phyloP scores from a whole-genome alignment of 805 yeast genomes.

The Starmerella davenportii region DNA sequence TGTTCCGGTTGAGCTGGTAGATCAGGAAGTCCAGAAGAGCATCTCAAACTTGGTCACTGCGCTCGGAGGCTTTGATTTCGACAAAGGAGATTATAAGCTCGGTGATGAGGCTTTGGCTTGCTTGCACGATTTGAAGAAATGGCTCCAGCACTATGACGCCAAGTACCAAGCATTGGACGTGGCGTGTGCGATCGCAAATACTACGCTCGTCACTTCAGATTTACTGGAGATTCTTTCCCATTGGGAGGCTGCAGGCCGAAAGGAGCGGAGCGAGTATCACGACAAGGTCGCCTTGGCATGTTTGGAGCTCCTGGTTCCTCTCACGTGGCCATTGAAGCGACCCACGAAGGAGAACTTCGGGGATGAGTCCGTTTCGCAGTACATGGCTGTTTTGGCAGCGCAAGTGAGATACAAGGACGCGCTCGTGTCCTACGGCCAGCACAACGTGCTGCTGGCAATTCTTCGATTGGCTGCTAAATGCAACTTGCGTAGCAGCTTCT shows the following conservation, averaged over 20 bases:
- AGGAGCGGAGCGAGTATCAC: slow-evolving; percentile 20
- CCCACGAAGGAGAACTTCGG: slow-evolving; percentile 31
- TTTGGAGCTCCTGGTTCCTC: slow-evolving; percentile 60
- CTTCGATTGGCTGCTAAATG: slow-evolving; percentile 35
- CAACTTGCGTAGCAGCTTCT: slow-evolving; percentile 29
- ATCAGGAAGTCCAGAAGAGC: slow-evolving; percentile 34
- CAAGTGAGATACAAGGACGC: slow-evolving; percentile 58
- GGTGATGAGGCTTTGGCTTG: slow-evolving; percentile 83
- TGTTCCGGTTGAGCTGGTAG: slow-evolving; percentile 11
- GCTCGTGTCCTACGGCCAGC: slow-evolving; percentile 39
- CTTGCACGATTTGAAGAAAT: slow-evolving; percentile 67
- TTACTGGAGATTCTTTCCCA: slow-evolving; percentile 53
- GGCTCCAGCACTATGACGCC: slow-evolving; percentile 77
- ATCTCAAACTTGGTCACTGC: slow-evolving; percentile 72
- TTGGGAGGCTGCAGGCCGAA: slow-evolving; percentile 36
- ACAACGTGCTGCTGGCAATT: slow-evolving; percentile 49
- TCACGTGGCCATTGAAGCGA: slow-evolving; percentile 75
- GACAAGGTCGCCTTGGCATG: slow-evolving; percentile 54
- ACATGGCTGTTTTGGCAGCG: slow-evolving; percentile 42
- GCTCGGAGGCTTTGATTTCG: slow-evolving; percentile 72
- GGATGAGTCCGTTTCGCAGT: slow-evolving; percentile 30
- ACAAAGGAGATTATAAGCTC: slow-evolving; percentile 43
- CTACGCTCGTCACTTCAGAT: slow-evolving; percentile 56
- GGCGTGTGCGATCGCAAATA: slow-evolving; percentile 71
- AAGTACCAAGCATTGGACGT: slow-evolving; percentile 53